A percentile compares a stretch with the other conserved stretches of the same genome.
These are phyloP conservation scores for Fusarium sp. DNA, from an alignment of 2,329 filamentous ascomycete genomes.

Conservation along the genomic window DNA sequence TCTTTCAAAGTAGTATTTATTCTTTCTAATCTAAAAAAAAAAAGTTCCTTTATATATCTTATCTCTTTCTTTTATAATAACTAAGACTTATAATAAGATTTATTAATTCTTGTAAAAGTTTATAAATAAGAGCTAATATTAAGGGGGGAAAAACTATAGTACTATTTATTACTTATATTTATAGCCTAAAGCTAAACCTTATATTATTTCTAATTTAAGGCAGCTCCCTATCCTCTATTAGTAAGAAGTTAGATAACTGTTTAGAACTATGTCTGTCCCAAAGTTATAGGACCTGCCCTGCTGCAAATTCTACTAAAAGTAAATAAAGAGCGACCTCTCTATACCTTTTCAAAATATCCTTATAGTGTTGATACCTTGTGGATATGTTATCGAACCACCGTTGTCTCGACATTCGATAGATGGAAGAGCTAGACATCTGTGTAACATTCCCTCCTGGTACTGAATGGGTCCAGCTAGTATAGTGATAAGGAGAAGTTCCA, in stretches of 20 bases:
- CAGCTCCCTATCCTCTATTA: fast-evolving
- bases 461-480: fast-evolving
- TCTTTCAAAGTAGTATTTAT: too few species aligned
- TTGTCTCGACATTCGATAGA: background rate
- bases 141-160: too few species aligned
- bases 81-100: too few species aligned
- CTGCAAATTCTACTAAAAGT: background rate
- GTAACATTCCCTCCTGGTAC: too few species aligned
- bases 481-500: background rate
- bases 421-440: background rate
- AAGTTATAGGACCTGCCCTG: background rate
- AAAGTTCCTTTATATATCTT: too few species aligned
- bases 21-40: too few species aligned
- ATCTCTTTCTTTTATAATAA: too few species aligned
- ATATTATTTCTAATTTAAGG: too few species aligned
- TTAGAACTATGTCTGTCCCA: background rate
- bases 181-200: too few species aligned
- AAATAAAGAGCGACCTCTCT: background rate
- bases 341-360: background rate
- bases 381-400: background rate
- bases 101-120: too few species aligned
- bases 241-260: background rate
- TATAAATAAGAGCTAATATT: too few species aligned
- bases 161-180: too few species aligned
- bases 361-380: background rate